Percentiles rank a stretch among this genome's conserved stretches.
Evolutionary conservation across 495 filamentous ascomycete genomes (phyloP).

Genomic region (Trichoderma reesei): DNA sequence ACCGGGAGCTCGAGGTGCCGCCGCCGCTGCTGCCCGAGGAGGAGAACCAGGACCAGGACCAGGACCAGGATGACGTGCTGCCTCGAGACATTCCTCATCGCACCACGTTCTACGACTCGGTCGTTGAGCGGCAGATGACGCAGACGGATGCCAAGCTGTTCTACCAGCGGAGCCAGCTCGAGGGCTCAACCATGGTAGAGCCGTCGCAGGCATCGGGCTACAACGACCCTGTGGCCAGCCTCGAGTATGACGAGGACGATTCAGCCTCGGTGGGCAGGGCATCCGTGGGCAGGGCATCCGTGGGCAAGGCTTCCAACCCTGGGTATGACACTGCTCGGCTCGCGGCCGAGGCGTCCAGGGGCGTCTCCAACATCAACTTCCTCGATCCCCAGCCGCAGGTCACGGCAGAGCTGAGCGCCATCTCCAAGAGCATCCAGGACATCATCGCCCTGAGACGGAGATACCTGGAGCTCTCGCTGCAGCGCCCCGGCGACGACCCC

Average conservation of each 20-base stretch:
- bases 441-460: slow-evolving; percentile 78
- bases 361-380: slow-evolving; percentile 13
- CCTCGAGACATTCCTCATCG: slow-evolving; percentile 65
- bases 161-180: slow-evolving; percentile 79
- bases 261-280: background rate
- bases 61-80: slow-evolving; percentile 46
- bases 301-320: background rate
- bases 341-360: slow-evolving; percentile 13
- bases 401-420: slow-evolving; percentile 67
- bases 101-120: slow-evolving; percentile 76
- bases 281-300: background rate
- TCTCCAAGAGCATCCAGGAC: slow-evolving; percentile 79
- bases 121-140: slow-evolving; percentile 82
- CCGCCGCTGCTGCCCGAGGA: background rate
- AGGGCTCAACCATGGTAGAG: slow-evolving; percentile 21
- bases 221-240: background rate
- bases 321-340: slow-evolving; percentile 12
- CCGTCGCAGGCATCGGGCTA: background rate
- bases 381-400: slow-evolving; percentile 42
- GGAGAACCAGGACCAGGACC: too few relatives aligned
- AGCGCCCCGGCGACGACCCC: slow-evolving; percentile 71
- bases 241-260: slow-evolving; percentile 2
- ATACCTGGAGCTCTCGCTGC: slow-evolving; percentile 80
- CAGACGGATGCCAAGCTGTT: slow-evolving; percentile 90
- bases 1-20: background rate